These are phyloP conservation scores for Gamsiella multidivaricata DNA, from an alignment of 192 early-diverging fungal genomes.

Conservation along the genomic window DNA sequence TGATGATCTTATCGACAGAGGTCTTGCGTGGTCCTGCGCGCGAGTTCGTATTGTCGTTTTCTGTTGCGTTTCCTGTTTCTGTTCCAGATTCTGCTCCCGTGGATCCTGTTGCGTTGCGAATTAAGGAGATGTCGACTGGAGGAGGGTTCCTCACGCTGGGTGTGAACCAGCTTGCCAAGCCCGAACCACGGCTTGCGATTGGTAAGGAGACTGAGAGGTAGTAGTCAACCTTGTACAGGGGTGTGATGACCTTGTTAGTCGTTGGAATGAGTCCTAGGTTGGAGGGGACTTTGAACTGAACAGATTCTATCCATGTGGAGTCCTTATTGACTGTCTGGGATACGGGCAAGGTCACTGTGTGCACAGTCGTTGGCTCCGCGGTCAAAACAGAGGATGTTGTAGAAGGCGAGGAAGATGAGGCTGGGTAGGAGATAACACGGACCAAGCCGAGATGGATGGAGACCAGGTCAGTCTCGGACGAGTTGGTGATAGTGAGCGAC, in stretches of 20 bases:
- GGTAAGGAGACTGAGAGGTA: conserved; percentile 37
- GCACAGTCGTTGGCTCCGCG: conserved; percentile 34
- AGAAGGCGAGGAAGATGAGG: background rate
- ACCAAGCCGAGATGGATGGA: conserved; percentile 30
- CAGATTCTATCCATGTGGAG: conserved; percentile 27
- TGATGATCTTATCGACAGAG: conserved; percentile 41
- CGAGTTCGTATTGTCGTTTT: background rate
- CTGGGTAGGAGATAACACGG: conserved; percentile 41
- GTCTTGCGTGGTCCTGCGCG: conserved; percentile 14
- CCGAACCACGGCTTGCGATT: conserved; percentile 22
- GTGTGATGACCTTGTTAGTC: conserved; percentile 47
- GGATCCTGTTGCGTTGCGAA: conserved; percentile 6
- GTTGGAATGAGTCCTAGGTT: conserved; percentile 44
- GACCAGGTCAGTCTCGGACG: conserved; percentile 27
- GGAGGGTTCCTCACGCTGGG: conserved; percentile 21
- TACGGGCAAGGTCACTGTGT: conserved; percentile 25
- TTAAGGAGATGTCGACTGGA: conserved; percentile 44
- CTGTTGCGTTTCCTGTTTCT: background rate
- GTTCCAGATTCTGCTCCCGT: background rate
- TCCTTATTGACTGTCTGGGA: conserved; percentile 28
- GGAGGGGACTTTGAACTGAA: conserved; percentile 35
- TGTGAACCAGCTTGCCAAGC: conserved; percentile 50
- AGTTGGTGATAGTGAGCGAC: conserved; percentile 38
- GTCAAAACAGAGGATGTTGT: background rate
- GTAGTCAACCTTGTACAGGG: conserved; percentile 45